These are phyloP conservation scores for Firmiana major DNA, from an alignment of 345 rosid species.

Conservation along the genomic window DNA sequence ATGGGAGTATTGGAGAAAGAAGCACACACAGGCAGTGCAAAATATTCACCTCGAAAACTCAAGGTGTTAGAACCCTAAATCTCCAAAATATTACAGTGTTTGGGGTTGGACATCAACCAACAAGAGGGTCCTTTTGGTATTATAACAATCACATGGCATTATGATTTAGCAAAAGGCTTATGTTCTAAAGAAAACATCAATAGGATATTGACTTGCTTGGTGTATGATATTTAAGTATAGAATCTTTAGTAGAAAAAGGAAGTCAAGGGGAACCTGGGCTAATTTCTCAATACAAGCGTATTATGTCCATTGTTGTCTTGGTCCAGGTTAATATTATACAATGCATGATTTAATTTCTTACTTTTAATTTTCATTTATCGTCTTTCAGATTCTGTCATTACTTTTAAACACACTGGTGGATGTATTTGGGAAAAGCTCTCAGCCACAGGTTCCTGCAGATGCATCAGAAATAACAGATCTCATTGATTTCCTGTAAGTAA, in stretches of 20 bases:
- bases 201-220: not conserved
- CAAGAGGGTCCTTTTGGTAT: not conserved
- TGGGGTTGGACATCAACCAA: not conserved
- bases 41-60: not conserved
- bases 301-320: not conserved
- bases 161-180: not conserved
- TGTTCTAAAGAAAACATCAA: not conserved
- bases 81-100: not conserved
- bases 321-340: not conserved
- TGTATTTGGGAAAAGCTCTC: conserved; percentile 73
- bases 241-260: not conserved
- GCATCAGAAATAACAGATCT: conserved; percentile 87
- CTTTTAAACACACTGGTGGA: conserved; percentile 69
- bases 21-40: not conserved
- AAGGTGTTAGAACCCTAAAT: not conserved
- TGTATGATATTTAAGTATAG: not conserved
- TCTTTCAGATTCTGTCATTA: conserved; percentile 58
- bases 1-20: not conserved
- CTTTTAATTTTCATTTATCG: conserved; percentile 1
- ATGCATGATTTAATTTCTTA: not conserved
- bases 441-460: conserved; percentile 49
- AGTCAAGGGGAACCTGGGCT: not conserved
- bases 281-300: not conserved
- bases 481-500: conserved; percentile 80
- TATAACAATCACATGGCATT: not conserved